These are phyloP conservation scores for Populus trichocarpa DNA, from an alignment of 441 rosid species.

Conservation along the genomic window DNA sequence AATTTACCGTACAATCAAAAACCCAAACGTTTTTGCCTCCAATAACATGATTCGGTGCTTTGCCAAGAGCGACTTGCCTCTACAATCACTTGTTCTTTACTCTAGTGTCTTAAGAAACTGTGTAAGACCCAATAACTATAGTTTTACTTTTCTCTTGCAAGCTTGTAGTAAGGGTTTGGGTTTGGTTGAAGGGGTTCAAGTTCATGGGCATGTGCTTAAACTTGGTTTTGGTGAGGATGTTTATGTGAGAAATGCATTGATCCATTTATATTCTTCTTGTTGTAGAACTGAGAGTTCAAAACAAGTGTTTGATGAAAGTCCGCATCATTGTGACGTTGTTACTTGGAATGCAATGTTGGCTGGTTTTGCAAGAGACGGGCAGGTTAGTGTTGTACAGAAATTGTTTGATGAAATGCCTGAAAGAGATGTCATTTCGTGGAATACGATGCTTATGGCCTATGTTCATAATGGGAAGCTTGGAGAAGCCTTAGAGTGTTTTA, in stretches of 20 bases:
- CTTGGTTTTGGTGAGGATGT: constrained; percentile 28
- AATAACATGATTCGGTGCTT: constrained; percentile 33
- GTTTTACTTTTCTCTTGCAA: constrained; percentile 26
- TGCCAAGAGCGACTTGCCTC: constrained; percentile 16
- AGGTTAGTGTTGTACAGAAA: constrained; percentile 32
- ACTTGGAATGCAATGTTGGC: constrained; percentile 52
- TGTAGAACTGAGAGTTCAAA: constrained; percentile 9
- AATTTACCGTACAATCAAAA: constrained; percentile 12
- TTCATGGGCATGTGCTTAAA: constrained; percentile 25
- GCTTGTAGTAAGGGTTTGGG: constrained; percentile 24
- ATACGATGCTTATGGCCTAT: constrained; percentile 57
- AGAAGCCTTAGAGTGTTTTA: constrained; percentile 47
- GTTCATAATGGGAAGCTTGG: constrained; percentile 43
- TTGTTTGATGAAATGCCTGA: constrained; percentile 60
- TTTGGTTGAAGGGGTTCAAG: constrained; percentile 23
- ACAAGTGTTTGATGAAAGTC: constrained; percentile 33
- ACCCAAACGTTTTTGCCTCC: constrained; percentile 21
- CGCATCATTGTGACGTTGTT: constrained; percentile 34
- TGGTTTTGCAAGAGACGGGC: constrained; percentile 37
- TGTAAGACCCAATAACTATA: constrained; percentile 25
- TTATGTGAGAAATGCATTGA: constrained; percentile 30
- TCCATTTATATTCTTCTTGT: constrained; percentile 29
- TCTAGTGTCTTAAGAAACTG: constrained; percentile 9
- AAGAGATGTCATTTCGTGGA: constrained; percentile 56
- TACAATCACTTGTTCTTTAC: constrained; percentile 16